These are phyloP conservation scores for Debaryomyces psychrophilus DNA, from an alignment of 1,139 yeast species.

Conservation along the genomic window DNA sequence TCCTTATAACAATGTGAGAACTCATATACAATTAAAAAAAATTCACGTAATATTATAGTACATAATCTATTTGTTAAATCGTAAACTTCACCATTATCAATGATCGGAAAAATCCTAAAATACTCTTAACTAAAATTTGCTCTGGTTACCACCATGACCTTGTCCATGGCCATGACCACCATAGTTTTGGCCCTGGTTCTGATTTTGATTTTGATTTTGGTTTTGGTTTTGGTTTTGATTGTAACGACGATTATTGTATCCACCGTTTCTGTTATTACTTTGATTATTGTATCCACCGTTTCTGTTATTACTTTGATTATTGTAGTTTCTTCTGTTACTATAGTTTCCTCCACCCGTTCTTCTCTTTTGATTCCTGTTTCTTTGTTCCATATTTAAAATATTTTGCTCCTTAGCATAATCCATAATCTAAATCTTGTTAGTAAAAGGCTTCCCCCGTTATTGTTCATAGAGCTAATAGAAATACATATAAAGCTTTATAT, in stretches of 20 bases:
- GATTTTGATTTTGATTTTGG: slow-evolving; percentile 10
- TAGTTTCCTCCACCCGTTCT: slow-evolving; percentile 33
- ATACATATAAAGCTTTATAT: neutral
- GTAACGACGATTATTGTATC: slow-evolving; percentile 15
- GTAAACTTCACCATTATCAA: slow-evolving; percentile 7
- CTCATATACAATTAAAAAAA: neutral
- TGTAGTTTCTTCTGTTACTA: slow-evolving; percentile 19
- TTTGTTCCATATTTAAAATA: slow-evolving; percentile 56
- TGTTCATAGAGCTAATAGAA: neutral
- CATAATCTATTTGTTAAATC: slow-evolving; percentile 11
- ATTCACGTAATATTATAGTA: slow-evolving; percentile 14
- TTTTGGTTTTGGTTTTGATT: slow-evolving; percentile 12
- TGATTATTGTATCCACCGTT: slow-evolving; percentile 13
- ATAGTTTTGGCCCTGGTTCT: slow-evolving; percentile 5
- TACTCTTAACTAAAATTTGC: slow-evolving; percentile 3
- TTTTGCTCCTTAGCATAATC: slow-evolving; percentile 79
- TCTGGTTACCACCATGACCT: slow-evolving; percentile 4
- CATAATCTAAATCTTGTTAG: slow-evolving; percentile 52
- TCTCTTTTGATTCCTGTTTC: slow-evolving; percentile 51
- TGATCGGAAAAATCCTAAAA: slow-evolving; percentile 1
- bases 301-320: slow-evolving; percentile 14
- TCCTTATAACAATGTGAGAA: neutral
- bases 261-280: slow-evolving; percentile 15
- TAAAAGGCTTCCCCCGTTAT: slow-evolving; percentile 8
- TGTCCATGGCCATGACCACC: slow-evolving; percentile 8